A percentile compares a stretch with the other conserved stretches of the same genome.
These are phyloP conservation scores for Neonectria neomacrospora DNA, from an alignment of 2,329 filamentous ascomycete genomes.

Conservation along the genomic window DNA sequence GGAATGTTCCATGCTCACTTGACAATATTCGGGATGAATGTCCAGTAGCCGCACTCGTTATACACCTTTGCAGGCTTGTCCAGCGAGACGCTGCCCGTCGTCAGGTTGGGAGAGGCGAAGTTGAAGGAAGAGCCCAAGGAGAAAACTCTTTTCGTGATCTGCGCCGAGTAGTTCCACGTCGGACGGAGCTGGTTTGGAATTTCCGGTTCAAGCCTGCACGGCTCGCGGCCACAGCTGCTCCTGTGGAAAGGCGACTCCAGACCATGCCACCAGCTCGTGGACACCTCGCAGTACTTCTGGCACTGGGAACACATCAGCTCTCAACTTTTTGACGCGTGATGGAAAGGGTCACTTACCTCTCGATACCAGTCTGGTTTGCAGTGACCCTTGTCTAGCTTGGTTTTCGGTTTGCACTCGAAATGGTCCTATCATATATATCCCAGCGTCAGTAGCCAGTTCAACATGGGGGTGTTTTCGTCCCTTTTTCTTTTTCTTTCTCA, in stretches of 20 bases:
- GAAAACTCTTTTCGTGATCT: not conserved
- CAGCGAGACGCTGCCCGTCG: not conserved
- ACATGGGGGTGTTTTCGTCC: not conserved
- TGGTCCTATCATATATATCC: not conserved
- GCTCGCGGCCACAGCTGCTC: conserved; percentile 1
- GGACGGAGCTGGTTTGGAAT: not conserved
- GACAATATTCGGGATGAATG: conserved; percentile 11
- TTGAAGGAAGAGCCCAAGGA: not conserved
- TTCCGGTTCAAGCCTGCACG: conserved; percentile 4
- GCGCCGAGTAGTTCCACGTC: not conserved
- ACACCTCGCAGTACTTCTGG: conserved; percentile 7
- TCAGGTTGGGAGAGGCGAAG: conserved; percentile 3
- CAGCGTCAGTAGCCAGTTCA: not conserved
- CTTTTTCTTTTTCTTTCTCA: not conserved
- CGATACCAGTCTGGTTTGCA: not conserved
- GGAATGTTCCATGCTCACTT: not conserved
- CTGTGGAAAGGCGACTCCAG: conserved; percentile 9
- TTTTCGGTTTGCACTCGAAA: not conserved
- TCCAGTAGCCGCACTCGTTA: conserved; percentile 13
- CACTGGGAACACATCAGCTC: not conserved
- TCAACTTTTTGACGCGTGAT: not conserved
- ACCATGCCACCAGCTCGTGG: conserved; percentile 12
- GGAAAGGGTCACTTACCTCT: not conserved
- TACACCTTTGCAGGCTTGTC: conserved; percentile 1
- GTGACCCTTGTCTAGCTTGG: not conserved